A percentile compares a stretch with the other conserved stretches of the same genome.
phyloP scores from a whole-genome alignment of 2,329 filamentous ascomycete genomes.

The Curvularia verruculosa region DNA sequence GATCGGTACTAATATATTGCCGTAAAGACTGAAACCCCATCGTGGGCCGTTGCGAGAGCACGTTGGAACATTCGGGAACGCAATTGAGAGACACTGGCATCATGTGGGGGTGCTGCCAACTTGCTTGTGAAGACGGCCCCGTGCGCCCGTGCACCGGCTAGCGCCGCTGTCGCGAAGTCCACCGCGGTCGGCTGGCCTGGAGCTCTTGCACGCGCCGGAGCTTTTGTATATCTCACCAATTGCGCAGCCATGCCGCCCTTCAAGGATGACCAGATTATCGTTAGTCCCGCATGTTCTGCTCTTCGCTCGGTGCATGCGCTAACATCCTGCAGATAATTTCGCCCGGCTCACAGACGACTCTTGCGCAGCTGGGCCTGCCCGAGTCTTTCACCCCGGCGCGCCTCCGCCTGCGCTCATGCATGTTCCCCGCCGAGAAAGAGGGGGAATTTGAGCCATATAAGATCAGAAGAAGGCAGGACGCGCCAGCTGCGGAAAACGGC shows the following conservation, averaged over 20 bases:
- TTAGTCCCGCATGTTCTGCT: constrained; percentile 26
- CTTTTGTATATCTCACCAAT: constrained; percentile 24
- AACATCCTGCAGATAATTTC: constrained; percentile 64
- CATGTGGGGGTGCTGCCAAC: constrained; percentile 12
- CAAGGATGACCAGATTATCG: constrained; percentile 55
- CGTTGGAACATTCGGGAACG: constrained; percentile 24
- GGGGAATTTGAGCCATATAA: constrained; percentile 83
- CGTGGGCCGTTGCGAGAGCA: constrained; percentile 25
- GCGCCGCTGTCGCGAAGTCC: constrained; percentile 16
- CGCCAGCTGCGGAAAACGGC: constrained; percentile 35
- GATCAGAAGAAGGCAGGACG: constrained; percentile 62
- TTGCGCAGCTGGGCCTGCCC: constrained; percentile 87
- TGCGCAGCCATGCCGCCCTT: constrained; percentile 51
- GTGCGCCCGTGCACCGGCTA: constrained; percentile 14
- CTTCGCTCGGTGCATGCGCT: constrained; percentile 13
- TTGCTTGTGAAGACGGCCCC: constrained; percentile 13
- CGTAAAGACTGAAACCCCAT: constrained; percentile 25
- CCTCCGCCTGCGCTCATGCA: constrained; percentile 85
- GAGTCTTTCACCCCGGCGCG: constrained; percentile 92
- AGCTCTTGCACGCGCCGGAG: constrained; percentile 24
- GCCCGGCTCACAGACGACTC: constrained; percentile 84
- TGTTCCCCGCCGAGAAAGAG: constrained; percentile 81
- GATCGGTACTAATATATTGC: constrained; percentile 6
- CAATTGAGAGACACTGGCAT: constrained; percentile 9
- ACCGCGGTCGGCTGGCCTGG: constrained; percentile 9